phyloP scores from a whole-genome alignment of 2,329 filamentous ascomycete species.

The Tolypocladium sp. region DNA sequence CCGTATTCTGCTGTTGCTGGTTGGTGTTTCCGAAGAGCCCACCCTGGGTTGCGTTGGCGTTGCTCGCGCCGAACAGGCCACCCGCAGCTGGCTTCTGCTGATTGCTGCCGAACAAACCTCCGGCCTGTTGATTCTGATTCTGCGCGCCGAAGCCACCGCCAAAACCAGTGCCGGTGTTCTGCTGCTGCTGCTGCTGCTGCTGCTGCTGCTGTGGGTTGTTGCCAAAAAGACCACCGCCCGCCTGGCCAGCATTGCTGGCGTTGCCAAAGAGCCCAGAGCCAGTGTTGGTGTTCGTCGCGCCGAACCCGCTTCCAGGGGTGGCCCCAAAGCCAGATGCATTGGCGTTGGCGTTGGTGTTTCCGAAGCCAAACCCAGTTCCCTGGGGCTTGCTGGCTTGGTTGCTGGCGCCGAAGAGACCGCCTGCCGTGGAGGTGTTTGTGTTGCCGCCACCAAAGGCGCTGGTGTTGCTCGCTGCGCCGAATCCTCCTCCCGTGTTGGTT shows the following conservation, averaged over 20 bases:
- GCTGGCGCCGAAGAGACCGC: slow-evolving; percentile 32
- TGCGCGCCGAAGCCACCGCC: slow-evolving; percentile 27
- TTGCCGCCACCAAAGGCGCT: slow-evolving; percentile 20
- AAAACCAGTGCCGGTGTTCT: slow-evolving; percentile 13
- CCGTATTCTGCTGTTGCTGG: slow-evolving; percentile 28
- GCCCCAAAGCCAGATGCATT: slow-evolving; percentile 14
- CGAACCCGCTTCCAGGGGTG: slow-evolving; percentile 23
- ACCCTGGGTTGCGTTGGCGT: slow-evolving; percentile 21
- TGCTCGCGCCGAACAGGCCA: slow-evolving; percentile 23
- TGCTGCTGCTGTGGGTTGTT: slow-evolving; percentile 21
- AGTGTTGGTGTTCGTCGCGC: slow-evolving; percentile 13
- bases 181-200: slow-evolving; percentile 20
- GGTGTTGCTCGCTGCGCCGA: slow-evolving; percentile 22
- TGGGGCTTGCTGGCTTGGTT: slow-evolving; percentile 26
- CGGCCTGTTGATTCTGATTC: slow-evolving; percentile 20
- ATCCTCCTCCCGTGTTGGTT: slow-evolving; percentile 21
- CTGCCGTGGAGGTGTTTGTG: slow-evolving; percentile 17
- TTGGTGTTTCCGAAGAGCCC: slow-evolving; percentile 34
- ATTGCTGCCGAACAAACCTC: slow-evolving; percentile 35
- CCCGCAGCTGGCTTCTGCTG: slow-evolving; percentile 29
- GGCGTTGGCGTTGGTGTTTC: slow-evolving; percentile 26
- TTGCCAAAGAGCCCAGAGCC: slow-evolving; percentile 33
- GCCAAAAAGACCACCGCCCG: slow-evolving; percentile 38
- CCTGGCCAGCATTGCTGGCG: slow-evolving; percentile 17
- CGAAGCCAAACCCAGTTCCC: slow-evolving; percentile 29